Evolutionary conservation across 2,329 filamentous ascomycete genomes (phyloP), one percentile per base, ranked within the genome.

Genomic region (Fusarium oxysporum): DNA sequence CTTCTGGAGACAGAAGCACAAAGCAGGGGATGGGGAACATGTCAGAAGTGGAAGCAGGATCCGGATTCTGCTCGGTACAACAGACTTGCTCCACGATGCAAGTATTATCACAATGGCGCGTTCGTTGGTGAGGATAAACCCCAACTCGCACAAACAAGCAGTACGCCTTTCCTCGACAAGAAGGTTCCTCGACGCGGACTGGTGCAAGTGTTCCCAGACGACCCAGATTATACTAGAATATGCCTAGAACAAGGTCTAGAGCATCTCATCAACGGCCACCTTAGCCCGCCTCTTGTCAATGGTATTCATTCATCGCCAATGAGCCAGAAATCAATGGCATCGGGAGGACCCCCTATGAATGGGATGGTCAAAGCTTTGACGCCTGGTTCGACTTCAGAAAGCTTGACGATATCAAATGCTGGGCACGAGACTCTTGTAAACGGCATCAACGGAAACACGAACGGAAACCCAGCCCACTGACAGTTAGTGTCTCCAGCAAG

Each of bases 21-120:
- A 68, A 78, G 84, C 25, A 74, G 78, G n/a, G 82, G 80, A 13
- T 87, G 83, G 78, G 80, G 78, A 48, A 77, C 81, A 11, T 81
- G 83, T 7, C 81, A 83, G 61, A 91, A 90, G 77, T 92, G 88
- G 88, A 90, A 86, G 77, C 82, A 84, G 60, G 90, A 92, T 72
- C 88, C 89, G 4, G 87, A 87, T 64, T 84, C 84, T 2, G 83
- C 84, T 60, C 85, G 84, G n/a, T 86, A 83, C 65, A 81, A 85
- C 47, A 84, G 84, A 7, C 90, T 89, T 76, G 86, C 87, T 8
- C 90, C 90, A 3, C 83, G 87, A 65, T 85, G 84, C 72, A 90
- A 88, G 76, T 87, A 89, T 76, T 92, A 87, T 72, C 72, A 90
- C 72, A 87, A 91, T 75, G 90, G 90, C 37, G 73, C 81, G 13